phyloP scores from a whole-genome alignment of 2,329 filamentous ascomycete species.

The Aspergillus spinulosporus region DNA sequence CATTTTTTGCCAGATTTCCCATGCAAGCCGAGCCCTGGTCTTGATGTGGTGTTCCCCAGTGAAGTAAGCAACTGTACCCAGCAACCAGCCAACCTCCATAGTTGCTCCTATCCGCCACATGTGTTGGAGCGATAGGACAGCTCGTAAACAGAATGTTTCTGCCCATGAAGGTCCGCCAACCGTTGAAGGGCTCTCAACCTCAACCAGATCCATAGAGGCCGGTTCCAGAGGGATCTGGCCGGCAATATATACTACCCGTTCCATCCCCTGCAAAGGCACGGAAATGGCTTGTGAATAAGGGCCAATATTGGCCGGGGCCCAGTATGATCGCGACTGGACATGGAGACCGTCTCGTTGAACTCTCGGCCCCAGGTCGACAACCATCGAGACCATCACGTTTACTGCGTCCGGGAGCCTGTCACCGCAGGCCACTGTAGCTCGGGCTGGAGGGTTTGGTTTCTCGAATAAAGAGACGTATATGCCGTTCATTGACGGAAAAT shows the following conservation, averaged over 20 bases:
- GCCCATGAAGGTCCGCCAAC: slow-evolving; percentile 22
- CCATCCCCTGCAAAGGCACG: slow-evolving; percentile 28
- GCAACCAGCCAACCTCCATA: slow-evolving; percentile 72
- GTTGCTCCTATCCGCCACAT: slow-evolving; percentile 78
- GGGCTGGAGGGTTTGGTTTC: slow-evolving; percentile 76
- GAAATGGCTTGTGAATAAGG: slow-evolving; percentile 88
- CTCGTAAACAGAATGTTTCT: slow-evolving; percentile 57
- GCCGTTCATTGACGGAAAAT: slow-evolving; percentile 75
- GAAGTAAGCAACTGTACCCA: slow-evolving; percentile 73
- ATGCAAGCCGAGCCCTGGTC: slow-evolving; percentile 40
- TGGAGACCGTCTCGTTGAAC: slow-evolving; percentile 62
- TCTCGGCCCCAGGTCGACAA: slow-evolving; percentile 42
- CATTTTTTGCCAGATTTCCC: slow-evolving; percentile 48
- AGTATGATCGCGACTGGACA: slow-evolving; percentile 91
- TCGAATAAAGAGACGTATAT: slow-evolving; percentile 75
- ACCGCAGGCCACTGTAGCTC: slow-evolving; percentile 80
- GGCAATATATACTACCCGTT: slow-evolving; percentile 65
- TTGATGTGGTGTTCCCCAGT: slow-evolving; percentile 43
- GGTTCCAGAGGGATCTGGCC: slow-evolving; percentile 91
- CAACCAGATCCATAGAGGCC: slow-evolving; percentile 64
- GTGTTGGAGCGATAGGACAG: slow-evolving; percentile 79
- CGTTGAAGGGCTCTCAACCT: slow-evolving; percentile 27
- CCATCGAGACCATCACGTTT: slow-evolving; percentile 61
- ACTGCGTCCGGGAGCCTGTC: slow-evolving; percentile 60
- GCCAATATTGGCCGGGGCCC: slow-evolving; percentile 96